Percentiles rank a stretch among this genome's conserved stretches.
These are phyloP conservation scores for Wickerhamiella lipophila DNA, from an alignment of 805 yeast genomes.

Conservation along the genomic window DNA sequence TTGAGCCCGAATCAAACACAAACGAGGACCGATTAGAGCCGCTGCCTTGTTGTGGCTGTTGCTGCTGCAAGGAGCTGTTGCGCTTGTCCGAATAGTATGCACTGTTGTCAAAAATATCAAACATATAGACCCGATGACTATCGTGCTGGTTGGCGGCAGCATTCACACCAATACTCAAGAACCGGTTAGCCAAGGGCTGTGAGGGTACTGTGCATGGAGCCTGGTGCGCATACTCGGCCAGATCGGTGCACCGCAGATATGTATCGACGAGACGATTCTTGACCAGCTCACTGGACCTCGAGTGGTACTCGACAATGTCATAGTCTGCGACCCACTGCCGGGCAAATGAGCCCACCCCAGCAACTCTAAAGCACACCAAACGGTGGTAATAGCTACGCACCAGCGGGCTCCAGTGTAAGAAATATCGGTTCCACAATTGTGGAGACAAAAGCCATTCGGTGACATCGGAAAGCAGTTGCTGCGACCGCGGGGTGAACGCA, in stretches of 20 bases:
- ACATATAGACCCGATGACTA: slow-evolving; percentile 24
- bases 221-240: slow-evolving; percentile 12
- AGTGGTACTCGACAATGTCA: slow-evolving; percentile 22
- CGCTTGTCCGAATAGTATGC: slow-evolving; percentile 23
- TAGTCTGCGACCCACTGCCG: slow-evolving; percentile 19
- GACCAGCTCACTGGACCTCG: slow-evolving; percentile 22
- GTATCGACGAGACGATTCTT: slow-evolving; percentile 18
- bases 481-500: slow-evolving; percentile 14
- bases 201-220: slow-evolving; percentile 20
- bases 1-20: slow-evolving; percentile 1
- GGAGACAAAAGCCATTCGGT: slow-evolving; percentile 43
- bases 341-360: slow-evolving; percentile 24
- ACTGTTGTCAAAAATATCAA: slow-evolving; percentile 30
- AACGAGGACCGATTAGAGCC: not conserved
- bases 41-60: too few relatives aligned
- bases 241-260: slow-evolving; percentile 14
- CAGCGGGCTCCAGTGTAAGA: slow-evolving; percentile 71
- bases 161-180: slow-evolving; percentile 20
- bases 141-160: slow-evolving; percentile 18
- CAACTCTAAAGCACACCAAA: slow-evolving; percentile 54
- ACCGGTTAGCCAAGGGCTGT: slow-evolving; percentile 25
- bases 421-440: slow-evolving; percentile 41
- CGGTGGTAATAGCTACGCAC: slow-evolving; percentile 58
- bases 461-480: slow-evolving; percentile 38
- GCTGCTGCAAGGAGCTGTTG: not conserved